A percentile compares a stretch with the other conserved stretches of the same genome.
Conservation (phyloP, 495 filamentous ascomycete species). For the Cenococcum geophilum region DNA sequence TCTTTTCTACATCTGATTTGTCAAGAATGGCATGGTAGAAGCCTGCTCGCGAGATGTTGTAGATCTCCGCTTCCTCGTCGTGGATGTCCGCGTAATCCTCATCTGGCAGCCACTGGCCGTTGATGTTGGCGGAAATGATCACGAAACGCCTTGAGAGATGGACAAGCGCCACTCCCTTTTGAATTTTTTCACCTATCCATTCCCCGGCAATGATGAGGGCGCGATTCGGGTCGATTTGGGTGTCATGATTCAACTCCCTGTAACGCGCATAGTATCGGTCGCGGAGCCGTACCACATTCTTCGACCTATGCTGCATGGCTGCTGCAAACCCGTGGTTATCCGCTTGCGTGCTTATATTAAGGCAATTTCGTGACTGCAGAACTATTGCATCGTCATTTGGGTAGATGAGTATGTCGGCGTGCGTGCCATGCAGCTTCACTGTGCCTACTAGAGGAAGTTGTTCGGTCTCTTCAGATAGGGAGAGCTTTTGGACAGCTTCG, state of each 20-base stretch:
- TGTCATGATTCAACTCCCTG: slow-evolving; percentile 24
- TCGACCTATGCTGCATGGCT: slow-evolving; percentile 17
- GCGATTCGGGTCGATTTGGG: slow-evolving; percentile 13
- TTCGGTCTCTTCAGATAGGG: not conserved
- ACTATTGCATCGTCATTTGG: slow-evolving; percentile 22
- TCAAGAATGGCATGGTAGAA: slow-evolving; percentile 26
- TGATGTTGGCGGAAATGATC: slow-evolving; percentile 34
- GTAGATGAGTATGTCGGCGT: slow-evolving; percentile 36
- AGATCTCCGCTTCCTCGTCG: slow-evolving; percentile 25
- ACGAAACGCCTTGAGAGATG: slow-evolving; percentile 32
- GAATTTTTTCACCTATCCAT: slow-evolving; percentile 37
- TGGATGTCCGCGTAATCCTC: slow-evolving; percentile 29
- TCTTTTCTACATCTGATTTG: slow-evolving; percentile 14
- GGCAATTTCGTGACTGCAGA: slow-evolving; percentile 34
- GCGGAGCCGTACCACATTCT: slow-evolving; percentile 16
- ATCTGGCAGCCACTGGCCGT: slow-evolving; percentile 33
- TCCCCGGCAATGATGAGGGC: slow-evolving; percentile 37
- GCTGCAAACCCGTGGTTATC: slow-evolving; percentile 32
- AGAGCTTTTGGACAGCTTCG: not conserved
- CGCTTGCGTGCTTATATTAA: slow-evolving; percentile 10
- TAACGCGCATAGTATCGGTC: slow-evolving; percentile 11
- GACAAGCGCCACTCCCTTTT: slow-evolving; percentile 35
- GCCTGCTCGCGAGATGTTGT: slow-evolving; percentile 37
- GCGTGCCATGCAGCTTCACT: slow-evolving; percentile 39
- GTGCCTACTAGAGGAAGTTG: slow-evolving; percentile 33